Percentiles rank a stretch among this genome's conserved stretches.
phyloP scores from a whole-genome alignment of 495 filamentous ascomycete species.

The Annulohypoxylon maeteangense region DNA sequence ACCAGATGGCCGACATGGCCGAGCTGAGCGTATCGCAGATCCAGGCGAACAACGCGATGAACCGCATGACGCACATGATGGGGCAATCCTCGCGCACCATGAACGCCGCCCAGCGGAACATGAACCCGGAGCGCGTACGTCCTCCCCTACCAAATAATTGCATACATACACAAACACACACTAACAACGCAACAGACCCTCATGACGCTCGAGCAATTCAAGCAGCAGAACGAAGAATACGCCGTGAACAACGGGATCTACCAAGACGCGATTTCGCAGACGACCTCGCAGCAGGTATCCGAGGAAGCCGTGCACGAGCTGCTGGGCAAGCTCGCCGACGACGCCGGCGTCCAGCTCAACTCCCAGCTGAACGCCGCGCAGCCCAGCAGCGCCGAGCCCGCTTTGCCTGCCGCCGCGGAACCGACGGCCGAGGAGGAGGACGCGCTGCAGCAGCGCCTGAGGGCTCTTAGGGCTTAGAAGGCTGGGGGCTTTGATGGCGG shows the following conservation, averaged over 20 bases:
- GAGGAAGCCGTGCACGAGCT: slow-evolving; percentile 86
- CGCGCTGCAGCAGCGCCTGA: slow-evolving; percentile 67
- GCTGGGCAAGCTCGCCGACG: slow-evolving; percentile 82
- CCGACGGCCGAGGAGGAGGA: slow-evolving; percentile 72
- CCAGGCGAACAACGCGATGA: slow-evolving; percentile 66
- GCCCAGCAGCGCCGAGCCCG: slow-evolving; percentile 63
- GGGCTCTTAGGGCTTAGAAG: slow-evolving; percentile 61
- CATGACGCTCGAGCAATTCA: slow-evolving; percentile 78
- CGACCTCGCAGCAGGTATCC: slow-evolving; percentile 78
- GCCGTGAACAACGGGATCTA: slow-evolving; percentile 85
- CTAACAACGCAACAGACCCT: slow-evolving; percentile 47
- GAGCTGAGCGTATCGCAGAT: slow-evolving; percentile 63
- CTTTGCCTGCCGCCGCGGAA: slow-evolving; percentile 56
- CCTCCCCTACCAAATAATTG: slow-evolving; percentile 52
- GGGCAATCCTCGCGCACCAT: slow-evolving; percentile 60
- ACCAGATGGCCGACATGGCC: slow-evolving; percentile 65
- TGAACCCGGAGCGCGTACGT: slow-evolving; percentile 75
- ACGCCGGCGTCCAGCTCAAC: slow-evolving; percentile 79
- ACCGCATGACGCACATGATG: slow-evolving; percentile 66
- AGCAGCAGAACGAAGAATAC: slow-evolving; percentile 84
- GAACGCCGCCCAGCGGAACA: slow-evolving; percentile 76
- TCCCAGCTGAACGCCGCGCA: slow-evolving; percentile 72
- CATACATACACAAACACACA: slow-evolving; percentile 52
- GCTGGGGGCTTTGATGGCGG: background rate
- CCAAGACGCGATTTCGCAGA: slow-evolving; percentile 80